Conservation (phyloP, 805 yeast genomes). For the Myxozyma vanderwaltii region DNA sequence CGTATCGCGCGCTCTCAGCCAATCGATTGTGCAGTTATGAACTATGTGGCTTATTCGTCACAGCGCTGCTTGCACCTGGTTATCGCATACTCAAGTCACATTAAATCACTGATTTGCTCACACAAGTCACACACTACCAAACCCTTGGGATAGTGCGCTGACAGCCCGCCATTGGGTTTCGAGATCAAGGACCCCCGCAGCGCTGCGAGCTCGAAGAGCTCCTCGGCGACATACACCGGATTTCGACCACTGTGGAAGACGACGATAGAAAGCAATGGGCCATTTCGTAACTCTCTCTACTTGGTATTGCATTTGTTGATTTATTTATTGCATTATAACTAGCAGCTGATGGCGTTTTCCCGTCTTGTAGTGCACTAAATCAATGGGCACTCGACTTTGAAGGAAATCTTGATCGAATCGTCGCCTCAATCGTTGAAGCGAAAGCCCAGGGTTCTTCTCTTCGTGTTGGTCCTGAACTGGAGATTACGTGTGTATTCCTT, state of each 20-base stretch:
- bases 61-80: not conserved
- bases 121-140: not conserved
- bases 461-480: constrained; percentile 96
- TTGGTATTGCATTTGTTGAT: constrained; percentile 17
- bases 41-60: constrained; percentile 8
- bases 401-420: constrained; percentile 90
- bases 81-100: constrained; percentile 11
- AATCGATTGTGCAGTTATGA: constrained; percentile 15
- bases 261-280: constrained; percentile 23
- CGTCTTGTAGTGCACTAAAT: constrained; percentile 62
- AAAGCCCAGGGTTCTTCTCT: constrained; percentile 73
- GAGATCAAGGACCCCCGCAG: too few species aligned
- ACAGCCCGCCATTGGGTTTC: too few species aligned
- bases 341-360: not conserved
- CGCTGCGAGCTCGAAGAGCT: too few species aligned
- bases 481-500: constrained; percentile 66
- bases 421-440: constrained; percentile 77
- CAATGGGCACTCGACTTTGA: constrained; percentile 99
- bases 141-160: not conserved
- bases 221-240: too few species aligned
- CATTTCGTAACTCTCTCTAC: constrained; percentile 32
- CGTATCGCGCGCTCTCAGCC: constrained; percentile 28
- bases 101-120: not conserved
- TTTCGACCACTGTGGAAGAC: not conserved
- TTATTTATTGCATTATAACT: not conserved